Evolutionary conservation across 306 rosid genomes (phyloP).

Genomic region (Prunus persica): DNA sequence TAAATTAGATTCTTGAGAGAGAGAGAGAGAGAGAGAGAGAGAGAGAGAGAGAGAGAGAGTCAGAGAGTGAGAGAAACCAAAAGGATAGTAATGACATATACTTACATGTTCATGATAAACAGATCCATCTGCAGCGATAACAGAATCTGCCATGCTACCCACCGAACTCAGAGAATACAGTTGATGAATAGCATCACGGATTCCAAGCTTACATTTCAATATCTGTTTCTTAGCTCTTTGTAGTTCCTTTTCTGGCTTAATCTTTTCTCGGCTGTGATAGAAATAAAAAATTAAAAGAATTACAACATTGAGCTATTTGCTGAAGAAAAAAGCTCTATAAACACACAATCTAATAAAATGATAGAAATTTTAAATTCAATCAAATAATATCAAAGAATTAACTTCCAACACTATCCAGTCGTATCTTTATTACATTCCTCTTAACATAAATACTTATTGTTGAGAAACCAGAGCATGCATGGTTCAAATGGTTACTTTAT

Average conservation of each 20-base stretch:
- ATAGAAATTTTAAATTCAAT: not conserved
- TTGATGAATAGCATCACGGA: conserved; percentile 73
- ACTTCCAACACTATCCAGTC: not conserved
- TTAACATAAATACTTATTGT: not conserved
- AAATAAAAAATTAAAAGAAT: conserved; percentile 12
- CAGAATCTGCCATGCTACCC: conserved; percentile 75
- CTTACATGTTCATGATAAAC: conserved; percentile 71
- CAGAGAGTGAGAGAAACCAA: not conserved
- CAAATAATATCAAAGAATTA: not conserved
- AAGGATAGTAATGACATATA: conserved; percentile 9
- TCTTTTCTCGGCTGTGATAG: conserved; percentile 75
- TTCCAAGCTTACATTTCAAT: conserved; percentile 74
- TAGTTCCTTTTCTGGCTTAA: conserved; percentile 84
- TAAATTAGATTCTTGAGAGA: not conserved
- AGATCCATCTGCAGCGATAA: conserved; percentile 74
- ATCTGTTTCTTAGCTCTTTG: conserved; percentile 81
- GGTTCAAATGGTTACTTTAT: not conserved
- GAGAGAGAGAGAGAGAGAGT: too few relatives aligned
- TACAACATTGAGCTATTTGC: conserved; percentile 13
- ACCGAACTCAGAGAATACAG: conserved; percentile 70
- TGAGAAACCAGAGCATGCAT: not conserved
- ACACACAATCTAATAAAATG: not conserved
- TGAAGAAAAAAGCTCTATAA: conserved; percentile 16
- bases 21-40: not conserved
- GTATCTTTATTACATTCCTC: not conserved